Conservation (phyloP, 768 basidiomycete species). For the Exidia glandulosa region DNA sequence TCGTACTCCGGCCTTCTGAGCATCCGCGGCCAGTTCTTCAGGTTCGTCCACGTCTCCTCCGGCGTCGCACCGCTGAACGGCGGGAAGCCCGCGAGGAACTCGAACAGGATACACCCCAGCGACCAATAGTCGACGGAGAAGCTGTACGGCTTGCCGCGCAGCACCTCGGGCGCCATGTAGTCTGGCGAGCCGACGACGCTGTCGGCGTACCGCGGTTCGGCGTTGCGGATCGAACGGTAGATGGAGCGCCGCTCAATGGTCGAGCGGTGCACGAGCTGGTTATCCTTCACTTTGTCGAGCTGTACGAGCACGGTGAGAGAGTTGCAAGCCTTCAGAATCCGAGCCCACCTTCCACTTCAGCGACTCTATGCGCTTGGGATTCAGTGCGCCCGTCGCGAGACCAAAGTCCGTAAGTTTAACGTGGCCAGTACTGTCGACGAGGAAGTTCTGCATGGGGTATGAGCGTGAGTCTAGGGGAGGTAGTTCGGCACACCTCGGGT, state of each 20-base stretch:
- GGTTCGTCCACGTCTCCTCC: slow-evolving; percentile 97
- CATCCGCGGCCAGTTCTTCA: slow-evolving; percentile 95
- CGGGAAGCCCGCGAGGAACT: slow-evolving; percentile 93
- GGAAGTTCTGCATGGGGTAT: slow-evolving; percentile 61
- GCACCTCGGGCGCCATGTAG: slow-evolving; percentile 95
- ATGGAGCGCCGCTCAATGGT: slow-evolving; percentile 91
- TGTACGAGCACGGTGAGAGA: slow-evolving; percentile 18
- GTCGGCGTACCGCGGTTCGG: slow-evolving; percentile 89
- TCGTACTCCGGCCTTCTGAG: slow-evolving; percentile 91
- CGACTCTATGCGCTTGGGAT: slow-evolving; percentile 89
- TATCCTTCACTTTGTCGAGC: slow-evolving; percentile 96
- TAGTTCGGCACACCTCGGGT: slow-evolving; percentile 65
- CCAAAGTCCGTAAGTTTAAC: slow-evolving; percentile 98
- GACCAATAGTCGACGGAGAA: slow-evolving; percentile 99
- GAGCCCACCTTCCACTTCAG: slow-evolving; percentile 73
- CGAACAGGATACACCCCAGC: slow-evolving; percentile 94
- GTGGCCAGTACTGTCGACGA: slow-evolving; percentile 90
- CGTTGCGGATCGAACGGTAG: slow-evolving; percentile 83
- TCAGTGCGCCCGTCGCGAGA: slow-evolving; percentile 89
- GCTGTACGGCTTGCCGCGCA: slow-evolving; percentile 88
- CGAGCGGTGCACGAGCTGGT: slow-evolving; percentile 77
- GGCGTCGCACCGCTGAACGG: slow-evolving; percentile 93
- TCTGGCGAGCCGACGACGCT: slow-evolving; percentile 97
- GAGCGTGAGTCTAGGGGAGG: background rate
- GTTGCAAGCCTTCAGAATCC: background rate